A percentile compares a stretch with the other conserved stretches of the same genome.
Conservation (phyloP, 1,139 yeast species). For the Blastobotrys capitulatus region DNA sequence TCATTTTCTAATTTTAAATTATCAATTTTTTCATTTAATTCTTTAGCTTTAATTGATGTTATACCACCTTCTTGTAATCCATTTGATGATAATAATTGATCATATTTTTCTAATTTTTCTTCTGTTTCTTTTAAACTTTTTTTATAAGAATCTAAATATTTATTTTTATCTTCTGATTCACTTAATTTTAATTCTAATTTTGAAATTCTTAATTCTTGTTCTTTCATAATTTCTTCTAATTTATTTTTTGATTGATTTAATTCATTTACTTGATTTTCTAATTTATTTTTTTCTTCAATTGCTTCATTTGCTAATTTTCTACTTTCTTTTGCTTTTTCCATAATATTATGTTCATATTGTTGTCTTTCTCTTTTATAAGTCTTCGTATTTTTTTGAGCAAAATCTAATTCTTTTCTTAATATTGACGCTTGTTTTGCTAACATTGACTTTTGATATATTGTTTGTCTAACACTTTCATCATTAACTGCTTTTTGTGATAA, state of each 20-base stretch:
- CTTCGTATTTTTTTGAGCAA: constrained; percentile 26
- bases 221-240: constrained; percentile 11
- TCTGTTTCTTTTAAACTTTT: constrained; percentile 21
- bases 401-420: constrained; percentile 29
- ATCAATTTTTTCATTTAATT: constrained; percentile 1
- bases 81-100: constrained; percentile 2
- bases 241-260: constrained; percentile 20
- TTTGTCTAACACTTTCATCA: constrained; percentile 28
- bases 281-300: constrained; percentile 18
- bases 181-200: constrained; percentile 22
- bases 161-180: constrained; percentile 17
- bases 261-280: constrained; percentile 20
- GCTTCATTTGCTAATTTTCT: constrained; percentile 30
- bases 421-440: constrained; percentile 27
- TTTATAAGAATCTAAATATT: constrained; percentile 18
- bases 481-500: constrained; percentile 33
- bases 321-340: constrained; percentile 32
- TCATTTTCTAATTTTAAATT: constrained; percentile 13
- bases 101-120: constrained; percentile 18
- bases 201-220: constrained; percentile 20
- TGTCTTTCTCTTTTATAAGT: constrained; percentile 31
- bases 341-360: constrained; percentile 32
- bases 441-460: constrained; percentile 27
- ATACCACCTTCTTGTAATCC: not conserved
- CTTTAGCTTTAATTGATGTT: not conserved